Base-by-base conservation (phyloP, 139 green algal species). In the Chlorella sp. region DNA sequence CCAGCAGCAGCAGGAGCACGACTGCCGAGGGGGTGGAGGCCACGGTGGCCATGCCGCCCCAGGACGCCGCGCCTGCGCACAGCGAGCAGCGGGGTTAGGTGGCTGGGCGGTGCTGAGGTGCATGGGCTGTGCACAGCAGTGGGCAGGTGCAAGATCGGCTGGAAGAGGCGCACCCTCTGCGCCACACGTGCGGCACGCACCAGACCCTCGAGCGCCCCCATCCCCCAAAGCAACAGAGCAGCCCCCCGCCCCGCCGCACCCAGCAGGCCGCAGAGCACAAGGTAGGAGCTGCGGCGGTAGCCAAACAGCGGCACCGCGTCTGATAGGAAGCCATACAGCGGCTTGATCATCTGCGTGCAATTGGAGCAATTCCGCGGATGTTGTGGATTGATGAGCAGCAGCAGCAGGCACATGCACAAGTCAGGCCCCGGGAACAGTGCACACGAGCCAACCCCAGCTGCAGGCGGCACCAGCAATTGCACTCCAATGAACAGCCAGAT, bases 221-320 rank as follows among this genome's bases (percentile, higher is more conserved):
- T n/a, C n/a, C n/a, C n/a, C n/a, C n/a, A n/a, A n/a, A n/a, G n/a
- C n/a, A n/a, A n/a, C n/a, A n/a, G n/a, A 8, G 8, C 8, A 8
- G 46, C 46, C 46, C 46, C 11, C 22, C 22, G 16, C 0, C 38
- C 20, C 34, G 9, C 16, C 54, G 26, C 81, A 86, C 75, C 75
- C 32, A 94, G 56, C 26, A 95, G 24, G 46, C 96, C 95, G 64
- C 92, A 96, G 36, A 96, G 51, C 26, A 95, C 85, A 0, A 99
- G 92, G 89, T 99, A 99, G 8, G 90, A 96, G 2, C 95, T 84
- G 32, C 96, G 82, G 26, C 92, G 89, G 91, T 98, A 99, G 0
- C 97, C 97, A 84, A 97, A 97, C 34, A 99, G 89, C 1, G 97
- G 97, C n/a, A 99, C 79, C 11, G 88, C 92, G 85, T 99, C 97